Base-by-base conservation (phyloP, 2,329 filamentous ascomycete species). In the Magnaporthiopsis poae region DNA sequence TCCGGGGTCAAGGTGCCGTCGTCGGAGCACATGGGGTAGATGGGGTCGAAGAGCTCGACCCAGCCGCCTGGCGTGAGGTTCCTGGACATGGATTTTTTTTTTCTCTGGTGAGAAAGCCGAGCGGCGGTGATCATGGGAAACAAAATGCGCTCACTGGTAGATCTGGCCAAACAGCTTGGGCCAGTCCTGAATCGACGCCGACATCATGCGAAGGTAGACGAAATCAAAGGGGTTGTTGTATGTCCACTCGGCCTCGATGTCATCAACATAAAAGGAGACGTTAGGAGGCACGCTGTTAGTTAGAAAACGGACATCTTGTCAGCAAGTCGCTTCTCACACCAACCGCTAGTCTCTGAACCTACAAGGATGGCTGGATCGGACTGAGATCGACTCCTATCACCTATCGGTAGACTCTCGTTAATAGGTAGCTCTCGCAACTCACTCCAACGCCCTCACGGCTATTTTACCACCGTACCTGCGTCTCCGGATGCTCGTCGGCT, bases 1-100 rank as follows among this genome's bases (percentile, higher is more conserved):
- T 72, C 73, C 1, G 72, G 66, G 1, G 71, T 65, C 2, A 78
- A 62, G 0, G 73, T 74, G 69, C 46, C 67, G 65, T 71, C 70
- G 13, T 71, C 70, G 18, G 67, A 69, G 61, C 67, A 66, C 64
- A 68, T 66, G 7, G 18, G 31, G n/a, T 70, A 65, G 60, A 70
- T 67, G 62, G 69, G 68, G 65, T 71, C 70, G 29, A 74, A 68
- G 60, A 73, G 69, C 56, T 73, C 69, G 61, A 70, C 64, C 69
- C 69, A 71, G 64, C 70, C 70, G 36, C 70, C 70, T 0, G 70
- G 70, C 11, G 69, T 68, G 1, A 71, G 68, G 60, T 74, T 71
- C 13, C 65, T 68, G 35, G 5, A 29, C n/a, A 5, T 3, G 5
- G n/a, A n/a, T 52, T 56, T 21, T 52, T 52, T 36, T 36, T 11